Percentiles rank a stretch among this genome's conserved stretches.
phyloP scores from a whole-genome alignment of 345 rosid genomes.

The Erodium maritimum region DNA sequence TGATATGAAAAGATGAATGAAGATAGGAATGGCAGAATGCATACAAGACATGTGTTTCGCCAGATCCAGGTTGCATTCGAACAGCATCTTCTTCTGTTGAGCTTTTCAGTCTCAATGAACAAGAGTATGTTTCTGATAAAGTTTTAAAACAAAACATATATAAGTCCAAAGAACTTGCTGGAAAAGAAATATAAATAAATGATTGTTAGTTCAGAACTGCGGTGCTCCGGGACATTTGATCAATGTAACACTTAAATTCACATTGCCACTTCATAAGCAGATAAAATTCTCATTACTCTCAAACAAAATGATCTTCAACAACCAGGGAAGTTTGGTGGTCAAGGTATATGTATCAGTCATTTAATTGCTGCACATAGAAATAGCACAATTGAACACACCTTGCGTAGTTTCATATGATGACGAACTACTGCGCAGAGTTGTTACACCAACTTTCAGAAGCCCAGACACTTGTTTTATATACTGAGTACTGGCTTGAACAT shows the following conservation, averaged over 20 bases:
- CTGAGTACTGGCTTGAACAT: conserved; percentile 83
- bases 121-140: conserved; percentile 62
- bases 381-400: conserved; percentile 31
- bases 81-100: conserved; percentile 64
- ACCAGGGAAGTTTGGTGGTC: no score
- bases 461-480: conserved; percentile 93
- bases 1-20: conserved; percentile 11
- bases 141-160: not conserved
- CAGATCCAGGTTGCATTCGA: conserved; percentile 86
- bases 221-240: no score
- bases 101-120: conserved; percentile 73
- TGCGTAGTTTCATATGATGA: conserved; percentile 78
- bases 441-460: conserved; percentile 78
- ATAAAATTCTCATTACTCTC: no score
- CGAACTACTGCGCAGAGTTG: conserved; percentile 82
- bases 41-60: conserved; percentile 92
- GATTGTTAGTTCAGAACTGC: not conserved
- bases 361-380: not conserved
- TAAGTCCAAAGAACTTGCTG: not conserved
- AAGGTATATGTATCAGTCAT: no score
- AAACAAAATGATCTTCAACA: no score
- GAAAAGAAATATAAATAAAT: not conserved
- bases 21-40: conserved; percentile 17
- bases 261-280: not conserved
- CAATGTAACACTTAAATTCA: not conserved